These are phyloP conservation scores for Ophiocytium majus DNA, from an alignment of 352 stramenopile genomes.

Conservation along the genomic window DNA sequence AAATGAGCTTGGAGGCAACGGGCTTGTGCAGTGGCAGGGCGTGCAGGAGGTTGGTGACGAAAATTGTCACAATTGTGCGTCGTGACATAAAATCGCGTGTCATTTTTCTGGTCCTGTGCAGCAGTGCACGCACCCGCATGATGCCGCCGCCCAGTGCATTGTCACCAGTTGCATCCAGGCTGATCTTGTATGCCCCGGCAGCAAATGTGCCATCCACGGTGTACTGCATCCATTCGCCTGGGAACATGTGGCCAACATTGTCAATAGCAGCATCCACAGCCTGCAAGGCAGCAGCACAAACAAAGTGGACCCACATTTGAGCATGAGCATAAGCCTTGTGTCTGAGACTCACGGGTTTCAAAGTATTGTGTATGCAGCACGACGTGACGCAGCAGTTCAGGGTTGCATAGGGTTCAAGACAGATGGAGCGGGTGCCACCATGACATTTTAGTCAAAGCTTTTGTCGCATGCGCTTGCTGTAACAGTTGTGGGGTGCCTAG, in stretches of 20 bases:
- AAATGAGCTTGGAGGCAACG: too few species aligned
- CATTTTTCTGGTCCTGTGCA: background rate
- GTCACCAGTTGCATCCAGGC: background rate
- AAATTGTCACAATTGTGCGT: background rate
- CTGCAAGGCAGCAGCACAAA: background rate
- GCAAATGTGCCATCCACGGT: background rate
- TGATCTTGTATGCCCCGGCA: background rate
- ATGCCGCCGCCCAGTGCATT: background rate
- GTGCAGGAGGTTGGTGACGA: background rate
- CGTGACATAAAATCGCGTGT: background rate
- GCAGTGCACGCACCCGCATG: background rate
- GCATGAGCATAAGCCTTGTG: background rate
- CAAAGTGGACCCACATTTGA: background rate
- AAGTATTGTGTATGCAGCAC: background rate
- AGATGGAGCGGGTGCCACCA: too few species aligned
- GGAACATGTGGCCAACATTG: background rate
- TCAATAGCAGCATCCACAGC: background rate
- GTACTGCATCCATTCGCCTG: background rate
- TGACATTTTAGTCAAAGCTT: background rate
- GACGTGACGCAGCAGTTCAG: background rate
- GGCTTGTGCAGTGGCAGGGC: background rate
- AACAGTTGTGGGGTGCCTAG: too few species aligned
- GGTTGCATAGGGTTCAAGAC: too few species aligned
- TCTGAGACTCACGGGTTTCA: too few species aligned
- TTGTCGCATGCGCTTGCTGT: too few species aligned